phyloP scores from a whole-genome alignment of 495 filamentous ascomycete genomes.

The Polyplosphaeria fusca region DNA sequence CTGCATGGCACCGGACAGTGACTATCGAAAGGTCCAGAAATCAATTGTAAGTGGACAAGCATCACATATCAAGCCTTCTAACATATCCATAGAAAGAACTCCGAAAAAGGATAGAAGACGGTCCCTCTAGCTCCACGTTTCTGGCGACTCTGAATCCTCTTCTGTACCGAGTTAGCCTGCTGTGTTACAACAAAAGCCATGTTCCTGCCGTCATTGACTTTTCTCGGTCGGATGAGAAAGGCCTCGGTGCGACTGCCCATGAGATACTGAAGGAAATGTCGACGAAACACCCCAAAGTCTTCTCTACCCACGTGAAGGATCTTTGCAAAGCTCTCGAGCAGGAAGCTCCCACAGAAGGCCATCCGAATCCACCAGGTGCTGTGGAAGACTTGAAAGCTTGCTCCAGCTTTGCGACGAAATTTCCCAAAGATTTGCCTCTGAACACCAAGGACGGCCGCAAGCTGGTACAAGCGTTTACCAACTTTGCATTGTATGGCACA shows the following conservation, averaged over 20 bases:
- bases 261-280: slow-evolving; percentile 93
- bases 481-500: slow-evolving; percentile 74
- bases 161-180: slow-evolving; percentile 74
- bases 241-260: slow-evolving; percentile 73
- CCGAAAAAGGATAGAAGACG: slow-evolving; percentile 70
- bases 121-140: slow-evolving; percentile 54
- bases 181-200: slow-evolving; percentile 92
- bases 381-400: slow-evolving; percentile 92
- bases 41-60: slow-evolving; percentile 62
- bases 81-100: slow-evolving; percentile 68
- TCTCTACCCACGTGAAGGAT: slow-evolving; percentile 88
- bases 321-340: slow-evolving; percentile 81
- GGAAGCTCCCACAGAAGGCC: slow-evolving; percentile 67
- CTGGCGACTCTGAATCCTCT: slow-evolving; percentile 79
- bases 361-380: slow-evolving; percentile 61
- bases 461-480: slow-evolving; percentile 74
- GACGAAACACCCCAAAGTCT: slow-evolving; percentile 76
- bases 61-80: too few species aligned
- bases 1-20: slow-evolving; percentile 78
- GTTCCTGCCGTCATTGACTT: slow-evolving; percentile 85
- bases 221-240: slow-evolving; percentile 74
- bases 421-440: slow-evolving; percentile 73
- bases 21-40: slow-evolving; percentile 85
- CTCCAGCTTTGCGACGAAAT: slow-evolving; percentile 79
- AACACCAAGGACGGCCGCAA: slow-evolving; percentile 62